phyloP scores from a whole-genome alignment of 306 rosid genomes.

The Dryas drummondii region DNA sequence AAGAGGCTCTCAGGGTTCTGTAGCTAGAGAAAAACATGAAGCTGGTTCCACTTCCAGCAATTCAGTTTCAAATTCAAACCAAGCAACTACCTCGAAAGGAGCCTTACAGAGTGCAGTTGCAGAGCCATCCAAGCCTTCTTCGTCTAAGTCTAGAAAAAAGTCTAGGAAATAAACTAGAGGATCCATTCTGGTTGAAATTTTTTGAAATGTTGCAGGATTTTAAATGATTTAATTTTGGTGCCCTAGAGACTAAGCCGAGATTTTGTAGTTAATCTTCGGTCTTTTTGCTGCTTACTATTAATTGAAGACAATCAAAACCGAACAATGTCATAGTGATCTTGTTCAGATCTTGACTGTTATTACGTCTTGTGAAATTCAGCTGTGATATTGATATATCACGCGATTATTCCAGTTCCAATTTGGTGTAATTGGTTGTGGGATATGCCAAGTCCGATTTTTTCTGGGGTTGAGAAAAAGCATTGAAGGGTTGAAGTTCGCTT shows the following conservation, averaged over 20 bases:
- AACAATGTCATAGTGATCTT: neutral
- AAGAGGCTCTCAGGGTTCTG: slow-evolving; percentile 97
- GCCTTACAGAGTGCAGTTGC: slow-evolving; percentile 49
- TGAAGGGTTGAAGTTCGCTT: too few relatives aligned
- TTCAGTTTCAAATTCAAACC: slow-evolving; percentile 65
- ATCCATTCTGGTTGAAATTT: slow-evolving; percentile 16
- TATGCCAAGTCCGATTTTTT: too few relatives aligned
- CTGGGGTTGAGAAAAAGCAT: too few relatives aligned
- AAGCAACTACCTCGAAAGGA: slow-evolving; percentile 56
- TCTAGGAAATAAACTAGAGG: slow-evolving; percentile 57
- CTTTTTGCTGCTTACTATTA: neutral
- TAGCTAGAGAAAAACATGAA: slow-evolving; percentile 78
- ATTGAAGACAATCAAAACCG: neutral
- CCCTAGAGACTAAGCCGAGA: slow-evolving; percentile 6
- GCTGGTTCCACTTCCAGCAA: slow-evolving; percentile 44
- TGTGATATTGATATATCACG: neutral
- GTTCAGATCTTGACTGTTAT: neutral
- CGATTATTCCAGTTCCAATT: neutral
- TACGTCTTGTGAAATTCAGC: neutral
- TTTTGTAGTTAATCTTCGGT: slow-evolving; percentile 15
- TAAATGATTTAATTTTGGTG: slow-evolving; percentile 15
- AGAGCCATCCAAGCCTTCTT: slow-evolving; percentile 57
- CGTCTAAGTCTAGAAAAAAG: slow-evolving; percentile 77
- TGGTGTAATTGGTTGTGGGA: neutral
- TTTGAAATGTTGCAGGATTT: slow-evolving; percentile 16